Percentiles rank a stretch among this genome's conserved stretches.
phyloP scores from a whole-genome alignment of 306 rosid species.

The Cicer cuneatum region DNA sequence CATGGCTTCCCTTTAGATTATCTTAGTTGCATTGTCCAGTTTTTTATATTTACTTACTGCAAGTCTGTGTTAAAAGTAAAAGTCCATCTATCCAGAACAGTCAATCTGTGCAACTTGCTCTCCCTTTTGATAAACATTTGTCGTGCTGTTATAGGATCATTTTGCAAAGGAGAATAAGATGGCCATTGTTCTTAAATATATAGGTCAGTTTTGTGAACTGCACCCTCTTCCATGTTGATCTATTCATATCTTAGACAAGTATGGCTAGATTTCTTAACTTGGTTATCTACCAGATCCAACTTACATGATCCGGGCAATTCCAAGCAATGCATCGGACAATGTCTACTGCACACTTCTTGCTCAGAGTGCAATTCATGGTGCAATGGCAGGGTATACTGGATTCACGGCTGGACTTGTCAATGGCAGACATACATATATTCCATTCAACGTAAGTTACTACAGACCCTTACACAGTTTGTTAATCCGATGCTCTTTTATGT shows the following conservation, averaged over 20 bases:
- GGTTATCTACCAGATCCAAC: slow-evolving; percentile 73
- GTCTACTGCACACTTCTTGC: slow-evolving; percentile 91
- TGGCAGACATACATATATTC: slow-evolving; percentile 87
- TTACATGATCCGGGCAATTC: slow-evolving; percentile 93
- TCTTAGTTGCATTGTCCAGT: slow-evolving; percentile 1
- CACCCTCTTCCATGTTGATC: slow-evolving; percentile 28
- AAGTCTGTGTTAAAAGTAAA: slow-evolving; percentile 12
- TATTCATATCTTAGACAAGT: slow-evolving; percentile 31
- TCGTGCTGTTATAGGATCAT: slow-evolving; percentile 59
- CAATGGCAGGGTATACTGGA: slow-evolving; percentile 94
- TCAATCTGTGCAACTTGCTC: slow-evolving; percentile 31
- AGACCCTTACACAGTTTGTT: slow-evolving; percentile 11
- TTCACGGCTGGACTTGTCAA: slow-evolving; percentile 78
- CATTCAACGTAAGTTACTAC: slow-evolving; percentile 64
- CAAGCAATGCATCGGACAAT: slow-evolving; percentile 87
- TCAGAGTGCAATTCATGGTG: slow-evolving; percentile 93
- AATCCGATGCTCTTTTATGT: slow-evolving; percentile 24
- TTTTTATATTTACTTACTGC: slow-evolving; percentile 17
- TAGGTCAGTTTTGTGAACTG: slow-evolving; percentile 59
- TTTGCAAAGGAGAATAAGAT: slow-evolving; percentile 59
- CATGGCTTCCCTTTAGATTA: slow-evolving; percentile 23
- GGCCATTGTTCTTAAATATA: slow-evolving; percentile 72
- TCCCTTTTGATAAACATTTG: slow-evolving; percentile 28
- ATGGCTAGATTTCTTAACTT: slow-evolving; percentile 31
- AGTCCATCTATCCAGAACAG: slow-evolving; percentile 15